Percentiles rank a stretch among this genome's conserved stretches.
Evolutionary conservation across 2,329 filamentous ascomycete species (phyloP).

Genomic region (Colletotrichum spinosum): DNA sequence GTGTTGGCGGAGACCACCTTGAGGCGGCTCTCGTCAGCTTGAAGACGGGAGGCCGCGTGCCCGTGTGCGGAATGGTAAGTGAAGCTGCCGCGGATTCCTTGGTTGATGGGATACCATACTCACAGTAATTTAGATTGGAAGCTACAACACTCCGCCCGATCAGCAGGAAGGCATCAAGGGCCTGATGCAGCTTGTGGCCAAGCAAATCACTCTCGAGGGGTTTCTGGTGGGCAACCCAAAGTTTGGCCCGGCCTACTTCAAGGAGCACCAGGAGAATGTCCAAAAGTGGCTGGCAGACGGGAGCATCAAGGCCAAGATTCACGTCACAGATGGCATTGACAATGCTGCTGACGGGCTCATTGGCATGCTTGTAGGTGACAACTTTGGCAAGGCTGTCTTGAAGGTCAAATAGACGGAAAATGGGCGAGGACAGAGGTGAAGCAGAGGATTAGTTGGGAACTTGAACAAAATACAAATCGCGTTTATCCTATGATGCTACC

Average conservation of each 20-base stretch:
- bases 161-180: slow-evolving; percentile 76
- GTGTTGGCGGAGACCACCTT: slow-evolving; percentile 65
- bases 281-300: slow-evolving; percentile 84
- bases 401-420: slow-evolving; percentile 62
- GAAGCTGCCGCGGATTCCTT: too few relatives aligned
- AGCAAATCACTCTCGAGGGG: slow-evolving; percentile 77
- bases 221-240: slow-evolving; percentile 81
- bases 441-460: too few relatives aligned
- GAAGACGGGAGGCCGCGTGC: slow-evolving; percentile 75
- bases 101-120: background rate
- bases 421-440: too few relatives aligned
- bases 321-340: slow-evolving; percentile 81
- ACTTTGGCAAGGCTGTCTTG: slow-evolving; percentile 87
- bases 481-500: background rate
- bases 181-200: slow-evolving; percentile 71
- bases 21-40: slow-evolving; percentile 57
- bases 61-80: slow-evolving; percentile 73
- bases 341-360: slow-evolving; percentile 79
- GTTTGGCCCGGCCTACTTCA: slow-evolving; percentile 73
- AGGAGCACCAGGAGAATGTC: slow-evolving; percentile 81
- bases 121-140: slow-evolving; percentile 62
- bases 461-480: too few relatives aligned
- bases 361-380: slow-evolving; percentile 80
- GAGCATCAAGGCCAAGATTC: slow-evolving; percentile 76
- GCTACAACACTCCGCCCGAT: slow-evolving; percentile 72